Conservation (phyloP, 2,329 filamentous ascomycete species). For the Plenodomus tracheiphilus region DNA sequence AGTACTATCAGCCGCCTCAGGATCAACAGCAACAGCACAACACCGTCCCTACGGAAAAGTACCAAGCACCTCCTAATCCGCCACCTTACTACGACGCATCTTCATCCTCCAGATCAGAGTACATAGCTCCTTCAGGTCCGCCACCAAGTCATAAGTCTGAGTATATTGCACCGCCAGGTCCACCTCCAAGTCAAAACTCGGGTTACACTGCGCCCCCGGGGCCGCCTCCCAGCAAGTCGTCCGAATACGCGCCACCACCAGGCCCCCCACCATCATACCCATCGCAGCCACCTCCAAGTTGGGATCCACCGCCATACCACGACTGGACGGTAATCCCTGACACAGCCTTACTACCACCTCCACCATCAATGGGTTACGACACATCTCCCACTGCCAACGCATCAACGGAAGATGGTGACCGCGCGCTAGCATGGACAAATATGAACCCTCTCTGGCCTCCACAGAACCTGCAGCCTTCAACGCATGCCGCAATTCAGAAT, state of each 20-base stretch:
- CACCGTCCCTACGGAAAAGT: slow-evolving; percentile 24
- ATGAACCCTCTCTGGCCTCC: slow-evolving; percentile 62
- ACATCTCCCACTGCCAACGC: slow-evolving; percentile 71
- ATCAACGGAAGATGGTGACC: slow-evolving; percentile 63
- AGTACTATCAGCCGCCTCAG: slow-evolving; percentile 21
- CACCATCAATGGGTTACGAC: slow-evolving; percentile 69
- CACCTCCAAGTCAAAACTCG: slow-evolving; percentile 23
- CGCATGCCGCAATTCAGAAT: slow-evolving; percentile 52
- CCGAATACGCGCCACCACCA: slow-evolving; percentile 33
- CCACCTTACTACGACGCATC: slow-evolving; percentile 27
- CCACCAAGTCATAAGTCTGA: slow-evolving; percentile 19
- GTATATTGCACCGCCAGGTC: slow-evolving; percentile 20
- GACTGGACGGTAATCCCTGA: slow-evolving; percentile 76
- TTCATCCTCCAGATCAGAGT: slow-evolving; percentile 13
- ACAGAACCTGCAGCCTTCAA: slow-evolving; percentile 53
- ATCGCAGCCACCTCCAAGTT: slow-evolving; percentile 40
- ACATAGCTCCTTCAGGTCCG: slow-evolving; percentile 27
- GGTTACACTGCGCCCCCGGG: slow-evolving; percentile 21
- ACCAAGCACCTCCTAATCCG: slow-evolving; percentile 34
- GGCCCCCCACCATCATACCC: slow-evolving; percentile 30
- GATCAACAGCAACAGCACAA: slow-evolving; percentile 18
- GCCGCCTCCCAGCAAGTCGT: slow-evolving; percentile 25
- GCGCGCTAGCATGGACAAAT: slow-evolving; percentile 68
- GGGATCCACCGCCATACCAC: slow-evolving; percentile 62
- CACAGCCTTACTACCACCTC: slow-evolving; percentile 71